Evolutionary conservation across 2,329 filamentous ascomycete genomes (phyloP).

Genomic region (Trichoderma arundinaceum): DNA sequence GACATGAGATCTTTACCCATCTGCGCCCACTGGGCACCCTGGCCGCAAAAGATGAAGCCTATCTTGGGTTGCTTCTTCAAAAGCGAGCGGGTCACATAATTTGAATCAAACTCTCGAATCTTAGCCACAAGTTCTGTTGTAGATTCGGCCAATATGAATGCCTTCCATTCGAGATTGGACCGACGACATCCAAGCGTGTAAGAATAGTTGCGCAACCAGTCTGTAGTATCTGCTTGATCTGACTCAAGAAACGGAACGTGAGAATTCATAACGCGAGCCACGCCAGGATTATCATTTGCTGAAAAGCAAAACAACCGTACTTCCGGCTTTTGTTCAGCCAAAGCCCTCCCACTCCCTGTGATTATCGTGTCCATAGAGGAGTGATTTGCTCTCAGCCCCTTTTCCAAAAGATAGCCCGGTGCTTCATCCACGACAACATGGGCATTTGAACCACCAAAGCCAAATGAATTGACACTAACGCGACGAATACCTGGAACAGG

Average conservation of each 20-base stretch:
- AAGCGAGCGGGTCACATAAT: slow-evolving; percentile 37
- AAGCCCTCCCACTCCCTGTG: neutral
- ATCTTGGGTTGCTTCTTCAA: slow-evolving; percentile 41
- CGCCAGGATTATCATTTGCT: slow-evolving; percentile 50
- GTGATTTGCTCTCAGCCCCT: slow-evolving; percentile 46
- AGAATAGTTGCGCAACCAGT: slow-evolving; percentile 49
- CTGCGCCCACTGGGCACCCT: slow-evolving; percentile 51
- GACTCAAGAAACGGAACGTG: slow-evolving; percentile 44
- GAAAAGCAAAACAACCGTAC: slow-evolving; percentile 51
- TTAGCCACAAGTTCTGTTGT: slow-evolving; percentile 43
- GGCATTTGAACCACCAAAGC: slow-evolving; percentile 63
- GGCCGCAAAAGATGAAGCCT: slow-evolving; percentile 52
- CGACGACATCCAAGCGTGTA: slow-evolving; percentile 55
- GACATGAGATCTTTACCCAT: slow-evolving; percentile 52
- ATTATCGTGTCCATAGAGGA: slow-evolving; percentile 41
- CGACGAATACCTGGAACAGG: slow-evolving; percentile 52
- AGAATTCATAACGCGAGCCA: slow-evolving; percentile 45
- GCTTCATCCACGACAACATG: slow-evolving; percentile 60
- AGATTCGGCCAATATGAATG: slow-evolving; percentile 46
- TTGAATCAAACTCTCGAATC: slow-evolving; percentile 36
- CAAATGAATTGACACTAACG: slow-evolving; percentile 62
- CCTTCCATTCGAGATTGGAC: slow-evolving; percentile 52
- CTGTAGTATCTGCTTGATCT: slow-evolving; percentile 15
- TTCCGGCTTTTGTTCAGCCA: neutral
- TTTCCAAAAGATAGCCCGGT: slow-evolving; percentile 47